These are phyloP conservation scores for Lyophyllum semitale DNA, from an alignment of 768 basidiomycete species.

Conservation along the genomic window DNA sequence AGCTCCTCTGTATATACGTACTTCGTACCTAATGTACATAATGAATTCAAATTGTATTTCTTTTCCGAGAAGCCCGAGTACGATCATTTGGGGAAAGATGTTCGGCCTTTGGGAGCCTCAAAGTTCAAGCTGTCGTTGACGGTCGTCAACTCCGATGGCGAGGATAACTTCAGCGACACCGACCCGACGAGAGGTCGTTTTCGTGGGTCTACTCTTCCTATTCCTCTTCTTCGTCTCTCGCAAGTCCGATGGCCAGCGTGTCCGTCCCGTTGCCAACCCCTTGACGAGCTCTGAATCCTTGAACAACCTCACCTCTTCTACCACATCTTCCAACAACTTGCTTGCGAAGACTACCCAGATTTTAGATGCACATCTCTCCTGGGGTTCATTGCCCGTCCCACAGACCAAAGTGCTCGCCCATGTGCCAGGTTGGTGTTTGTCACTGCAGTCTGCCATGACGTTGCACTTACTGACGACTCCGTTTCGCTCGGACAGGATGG, in stretches of 20 bases:
- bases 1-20: not conserved
- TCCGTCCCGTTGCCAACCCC: conserved; percentile 11
- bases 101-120: too few relatives aligned
- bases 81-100: not conserved
- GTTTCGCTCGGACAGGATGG: conserved; percentile 63
- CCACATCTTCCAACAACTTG: conserved; percentile 7
- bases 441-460: not conserved
- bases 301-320: conserved; percentile 6
- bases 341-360: conserved; percentile 10
- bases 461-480: not conserved
- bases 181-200: conserved; percentile 54
- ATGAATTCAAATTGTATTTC: not conserved
- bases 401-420: conserved; percentile 73
- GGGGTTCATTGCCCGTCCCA: conserved; percentile 43
- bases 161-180: conserved; percentile 42
- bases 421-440: conserved; percentile 58
- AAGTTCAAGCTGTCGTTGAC: too few relatives aligned
- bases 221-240: conserved; percentile 47
- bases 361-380: conserved; percentile 35
- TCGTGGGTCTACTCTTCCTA: conserved; percentile 51
- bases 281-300: conserved; percentile 1
- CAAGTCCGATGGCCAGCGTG: conserved; percentile 8
- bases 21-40: too few relatives aligned
- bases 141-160: too few relatives aligned
- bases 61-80: not conserved